These are phyloP conservation scores for Penicillium italicum DNA, from an alignment of 2,329 filamentous ascomycete species.

Conservation along the genomic window DNA sequence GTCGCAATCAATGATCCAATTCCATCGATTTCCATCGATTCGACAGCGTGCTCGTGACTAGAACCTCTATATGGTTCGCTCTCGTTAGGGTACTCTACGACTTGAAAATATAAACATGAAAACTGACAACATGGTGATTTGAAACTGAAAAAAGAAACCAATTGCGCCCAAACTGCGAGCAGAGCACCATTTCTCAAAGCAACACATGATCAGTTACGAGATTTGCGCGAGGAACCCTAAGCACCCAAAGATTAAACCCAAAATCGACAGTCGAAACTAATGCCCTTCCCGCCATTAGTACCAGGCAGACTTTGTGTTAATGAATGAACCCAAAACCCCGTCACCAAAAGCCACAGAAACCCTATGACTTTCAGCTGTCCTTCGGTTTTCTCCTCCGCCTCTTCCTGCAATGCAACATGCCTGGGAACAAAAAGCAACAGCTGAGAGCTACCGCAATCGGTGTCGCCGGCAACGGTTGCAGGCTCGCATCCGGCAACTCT, in stretches of 20 bases:
- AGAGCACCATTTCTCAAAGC: neutral
- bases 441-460: neutral
- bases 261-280: neutral
- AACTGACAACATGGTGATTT: no score
- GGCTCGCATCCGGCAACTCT: constrained; percentile 8
- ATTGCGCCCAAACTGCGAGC: neutral
- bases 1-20: no score
- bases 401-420: neutral
- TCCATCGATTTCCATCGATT: no score
- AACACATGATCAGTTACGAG: neutral
- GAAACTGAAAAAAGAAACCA: no score
- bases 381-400: neutral
- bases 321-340: neutral
- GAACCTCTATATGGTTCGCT: no score
- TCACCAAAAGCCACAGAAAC: neutral
- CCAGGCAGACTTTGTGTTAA: neutral
- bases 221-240: neutral
- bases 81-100: no score
- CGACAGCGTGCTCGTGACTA: no score
- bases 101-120: no score
- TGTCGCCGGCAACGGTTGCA: constrained; percentile 5
- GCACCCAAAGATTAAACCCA: neutral
- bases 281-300: neutral
- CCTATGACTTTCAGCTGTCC: neutral
- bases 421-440: neutral